Base-by-base conservation (phyloP, 2,329 filamentous ascomycete species). In the Cercospora citrullina region DNA sequence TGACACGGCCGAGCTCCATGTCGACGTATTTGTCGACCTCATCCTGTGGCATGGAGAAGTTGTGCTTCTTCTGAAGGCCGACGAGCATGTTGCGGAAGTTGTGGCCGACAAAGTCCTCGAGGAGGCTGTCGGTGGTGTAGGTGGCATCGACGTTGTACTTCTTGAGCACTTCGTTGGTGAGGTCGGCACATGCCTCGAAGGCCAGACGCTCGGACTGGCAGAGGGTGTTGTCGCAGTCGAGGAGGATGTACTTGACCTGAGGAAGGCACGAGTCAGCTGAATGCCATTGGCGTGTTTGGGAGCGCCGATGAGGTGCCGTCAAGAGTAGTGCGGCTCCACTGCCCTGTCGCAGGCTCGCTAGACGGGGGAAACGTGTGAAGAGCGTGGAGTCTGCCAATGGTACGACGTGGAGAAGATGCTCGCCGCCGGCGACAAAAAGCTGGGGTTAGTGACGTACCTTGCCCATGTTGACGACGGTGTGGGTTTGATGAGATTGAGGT, bases 31-130 rank as follows among this genome's bases (percentile, higher is more conserved):
- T 79, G 75, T 95, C 89, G 67, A 93, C 81, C 77, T 96, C 91
- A 2, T 87, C 88, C 21, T 85, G 79, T 28, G 81, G 75, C 81
- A 97, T 87, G 63, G 85, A 81, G 81, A 96, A 94, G 80, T 85
- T 84, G 84, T 92, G 89, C 80, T 91, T 90, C 79, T 88, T 83
- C 80, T 93, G 89, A 69, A 97, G 87, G 69, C 87, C 88, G 68
- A 84, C 81, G 82, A 96, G 89, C 92, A 96, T 96, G 81, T 92
- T 92, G 74, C 93, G 92, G 87, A 96, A 97, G 86, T 96, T 96
- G 80, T 95, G 91, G 75, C 94, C 93, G 74, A 97, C 92, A 76
- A 96, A 97, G 82, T 96, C 91, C 74, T 85, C 84, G 82, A 96
- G 91, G 71, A 97, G 89, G 68, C 88, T 85, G 59, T 89, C 87